Evolutionary conservation across 2,329 filamentous ascomycete species (phyloP), one percentile per base, ranked within the genome.

Genomic region (Chalaropsis ovoidea): DNA sequence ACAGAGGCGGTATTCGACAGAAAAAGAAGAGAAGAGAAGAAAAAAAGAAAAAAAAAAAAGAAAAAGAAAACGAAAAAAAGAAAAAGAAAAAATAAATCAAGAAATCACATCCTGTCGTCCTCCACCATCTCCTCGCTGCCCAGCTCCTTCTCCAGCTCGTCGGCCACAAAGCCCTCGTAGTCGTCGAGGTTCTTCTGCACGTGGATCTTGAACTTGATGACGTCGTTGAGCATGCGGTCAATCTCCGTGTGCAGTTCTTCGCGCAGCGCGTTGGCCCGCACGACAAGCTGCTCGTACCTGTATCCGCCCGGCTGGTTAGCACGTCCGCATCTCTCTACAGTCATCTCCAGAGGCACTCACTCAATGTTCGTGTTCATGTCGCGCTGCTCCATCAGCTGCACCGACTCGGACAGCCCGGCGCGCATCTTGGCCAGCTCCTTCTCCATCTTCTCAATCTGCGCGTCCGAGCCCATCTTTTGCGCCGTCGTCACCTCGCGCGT

Each of bases 141-240:
- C 24, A 91, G 77, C 76, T 92, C 88, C 73, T 86, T 84, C 77
- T 95, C 90, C n/a, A 96, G 86, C 77, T 97, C 93, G 70, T 95
- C 89, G 1, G 89, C 87, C 6, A 96, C 90, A 73, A 96, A 96
- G 65, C 86, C 86, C 76, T 99, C 94, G 74, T 96, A 97, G 72
- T 94, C 90, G 73, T 96, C 93, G 64, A 99, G 79, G 67, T 86
- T 87, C 77, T 91, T 92, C 75, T 99, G 94, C 63, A 99, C 81
- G 72, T 97, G 92, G 69, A 99, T 89, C 78, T 99, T 99, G 83
- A 99, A 97, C 72, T 95, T 92, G 78, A 97, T 95, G 68, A 96
- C 88, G 73, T 97, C 92, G 77, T 96, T 95, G 68, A 99, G 79
- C 84, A 97, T 95, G 71, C 86, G 87, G 77, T 96, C 94, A 71